These are phyloP conservation scores for Jacaranda mimosifolia DNA, from an alignment of 257 asterid genomes.

Conservation along the genomic window DNA sequence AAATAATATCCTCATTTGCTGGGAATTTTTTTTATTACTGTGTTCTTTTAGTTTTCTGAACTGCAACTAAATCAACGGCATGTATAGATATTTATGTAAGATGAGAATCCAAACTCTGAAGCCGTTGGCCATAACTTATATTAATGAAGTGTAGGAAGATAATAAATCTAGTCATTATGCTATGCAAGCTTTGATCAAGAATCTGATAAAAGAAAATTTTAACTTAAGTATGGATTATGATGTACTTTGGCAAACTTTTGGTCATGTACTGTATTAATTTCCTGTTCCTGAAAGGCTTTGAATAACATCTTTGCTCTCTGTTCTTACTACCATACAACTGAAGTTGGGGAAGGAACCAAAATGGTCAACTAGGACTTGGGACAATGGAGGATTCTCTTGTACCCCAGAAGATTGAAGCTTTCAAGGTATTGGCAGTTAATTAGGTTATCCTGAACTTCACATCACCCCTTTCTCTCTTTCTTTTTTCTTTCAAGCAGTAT, in stretches of 20 bases:
- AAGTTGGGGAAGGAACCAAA: constrained; percentile 99
- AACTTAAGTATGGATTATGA: neutral
- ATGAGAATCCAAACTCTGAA: neutral
- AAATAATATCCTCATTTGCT: constrained; percentile 4
- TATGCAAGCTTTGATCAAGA: neutral
- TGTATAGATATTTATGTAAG: constrained; percentile 3
- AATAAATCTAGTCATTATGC: neutral
- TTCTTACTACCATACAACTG: constrained; percentile 41
- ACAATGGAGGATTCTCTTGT: constrained; percentile 89
- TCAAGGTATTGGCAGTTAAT: constrained; percentile 64
- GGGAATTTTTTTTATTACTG: neutral
- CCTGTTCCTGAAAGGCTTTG: neutral
- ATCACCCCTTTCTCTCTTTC: constrained; percentile 4
- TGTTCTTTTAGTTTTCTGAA: constrained; percentile 10
- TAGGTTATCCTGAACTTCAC: constrained; percentile 12
- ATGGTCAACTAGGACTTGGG: constrained; percentile 99
- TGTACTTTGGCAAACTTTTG: neutral
- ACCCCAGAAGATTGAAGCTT: constrained; percentile 86
- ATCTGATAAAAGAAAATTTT: neutral
- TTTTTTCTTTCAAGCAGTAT: neutral
- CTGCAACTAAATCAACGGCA: constrained; percentile 5
- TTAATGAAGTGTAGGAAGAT: neutral
- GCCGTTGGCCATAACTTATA: neutral
- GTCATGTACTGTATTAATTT: neutral
- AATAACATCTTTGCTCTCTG: constrained; percentile 29